Percentiles rank a stretch among this genome's conserved stretches.
Evolutionary conservation across 2,329 filamentous ascomycete species (phyloP).

Genomic region (Bimuria novae-zelandiae): DNA sequence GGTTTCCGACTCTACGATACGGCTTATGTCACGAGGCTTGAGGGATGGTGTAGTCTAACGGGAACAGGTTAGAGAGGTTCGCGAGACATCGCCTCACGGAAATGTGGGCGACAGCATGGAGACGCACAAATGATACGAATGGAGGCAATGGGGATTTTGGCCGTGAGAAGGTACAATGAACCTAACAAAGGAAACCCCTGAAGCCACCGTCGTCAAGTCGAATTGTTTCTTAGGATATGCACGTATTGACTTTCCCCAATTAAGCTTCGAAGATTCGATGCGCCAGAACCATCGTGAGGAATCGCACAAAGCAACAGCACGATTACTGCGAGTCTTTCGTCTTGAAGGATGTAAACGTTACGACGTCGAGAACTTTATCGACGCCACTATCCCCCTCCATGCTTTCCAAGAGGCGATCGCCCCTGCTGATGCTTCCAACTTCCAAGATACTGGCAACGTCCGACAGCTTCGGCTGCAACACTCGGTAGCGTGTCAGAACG

Average conservation of each 20-base stretch:
- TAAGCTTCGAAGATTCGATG: slow-evolving; percentile 11
- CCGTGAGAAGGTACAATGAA: too few species aligned
- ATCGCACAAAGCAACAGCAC: slow-evolving; percentile 1
- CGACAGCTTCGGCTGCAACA: not conserved
- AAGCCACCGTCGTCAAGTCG: not conserved
- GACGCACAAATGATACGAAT: too few species aligned
- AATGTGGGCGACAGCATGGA: too few species aligned
- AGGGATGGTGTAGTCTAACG: too few species aligned
- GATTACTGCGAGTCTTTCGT: slow-evolving; percentile 10
- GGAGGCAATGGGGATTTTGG: too few species aligned
- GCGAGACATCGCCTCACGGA: too few species aligned
- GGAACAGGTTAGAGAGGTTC: too few species aligned
- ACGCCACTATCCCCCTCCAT: slow-evolving; percentile 10
- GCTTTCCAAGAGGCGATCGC: not conserved
- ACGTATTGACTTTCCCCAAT: slow-evolving; percentile 4
- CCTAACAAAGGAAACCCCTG: not conserved
- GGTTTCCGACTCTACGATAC: too few species aligned
- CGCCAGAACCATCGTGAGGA: slow-evolving; percentile 6
- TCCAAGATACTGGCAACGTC: not conserved
- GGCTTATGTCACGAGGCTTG: too few species aligned
- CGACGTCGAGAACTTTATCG: slow-evolving; percentile 16
- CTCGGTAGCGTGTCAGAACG: slow-evolving; percentile 14
- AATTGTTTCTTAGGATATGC: slow-evolving; percentile 10
- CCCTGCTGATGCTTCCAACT: not conserved
- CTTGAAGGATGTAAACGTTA: slow-evolving; percentile 13